These are phyloP conservation scores for Aspergillus hancockii DNA, from an alignment of 495 filamentous ascomycete genomes.

Conservation along the genomic window DNA sequence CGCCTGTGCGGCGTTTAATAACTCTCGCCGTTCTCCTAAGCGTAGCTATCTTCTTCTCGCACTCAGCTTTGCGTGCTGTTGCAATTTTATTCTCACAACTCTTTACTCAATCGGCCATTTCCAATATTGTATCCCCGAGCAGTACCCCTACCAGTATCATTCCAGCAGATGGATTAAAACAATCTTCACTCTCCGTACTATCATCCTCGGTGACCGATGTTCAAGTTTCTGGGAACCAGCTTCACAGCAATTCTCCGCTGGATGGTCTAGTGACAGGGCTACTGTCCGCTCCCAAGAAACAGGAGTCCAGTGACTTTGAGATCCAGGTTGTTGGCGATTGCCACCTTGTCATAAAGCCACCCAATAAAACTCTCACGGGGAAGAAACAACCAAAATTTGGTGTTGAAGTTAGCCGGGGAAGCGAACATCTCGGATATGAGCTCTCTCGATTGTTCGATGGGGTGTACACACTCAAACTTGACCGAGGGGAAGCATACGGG, in stretches of 20 bases:
- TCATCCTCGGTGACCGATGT: constrained; percentile 23
- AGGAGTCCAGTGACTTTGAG: constrained; percentile 48
- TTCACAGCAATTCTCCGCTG: constrained; percentile 16
- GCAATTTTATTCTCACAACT: constrained; percentile 29
- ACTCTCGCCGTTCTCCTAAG: constrained; percentile 42
- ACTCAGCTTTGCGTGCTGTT: constrained; percentile 29
- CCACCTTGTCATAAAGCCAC: constrained; percentile 61
- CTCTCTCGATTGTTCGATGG: constrained; percentile 57
- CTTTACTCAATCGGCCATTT: constrained; percentile 27
- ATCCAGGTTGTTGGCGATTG: constrained; percentile 63
- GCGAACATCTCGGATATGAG: constrained; percentile 45
- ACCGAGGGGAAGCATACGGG: constrained; percentile 60
- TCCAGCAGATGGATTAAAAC: constrained; percentile 19
- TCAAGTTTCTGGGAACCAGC: constrained; percentile 15
- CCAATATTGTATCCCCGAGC: constrained; percentile 21
- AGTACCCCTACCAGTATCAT: constrained; percentile 22
- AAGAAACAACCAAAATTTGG: constrained; percentile 54
- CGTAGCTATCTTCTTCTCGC: constrained; percentile 38
- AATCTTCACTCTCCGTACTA: constrained; percentile 31
- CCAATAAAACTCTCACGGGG: constrained; percentile 45
- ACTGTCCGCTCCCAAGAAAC: constrained; percentile 17
- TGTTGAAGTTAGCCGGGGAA: constrained; percentile 50
- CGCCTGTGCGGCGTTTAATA: constrained; percentile 41
- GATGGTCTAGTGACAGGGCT: constrained; percentile 22
- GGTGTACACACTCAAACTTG: constrained; percentile 57